A percentile compares a stretch with the other conserved stretches of the same genome.
Evolutionary conservation across 306 rosid species (phyloP).

Genomic region (Adenanthera pavonina): DNA sequence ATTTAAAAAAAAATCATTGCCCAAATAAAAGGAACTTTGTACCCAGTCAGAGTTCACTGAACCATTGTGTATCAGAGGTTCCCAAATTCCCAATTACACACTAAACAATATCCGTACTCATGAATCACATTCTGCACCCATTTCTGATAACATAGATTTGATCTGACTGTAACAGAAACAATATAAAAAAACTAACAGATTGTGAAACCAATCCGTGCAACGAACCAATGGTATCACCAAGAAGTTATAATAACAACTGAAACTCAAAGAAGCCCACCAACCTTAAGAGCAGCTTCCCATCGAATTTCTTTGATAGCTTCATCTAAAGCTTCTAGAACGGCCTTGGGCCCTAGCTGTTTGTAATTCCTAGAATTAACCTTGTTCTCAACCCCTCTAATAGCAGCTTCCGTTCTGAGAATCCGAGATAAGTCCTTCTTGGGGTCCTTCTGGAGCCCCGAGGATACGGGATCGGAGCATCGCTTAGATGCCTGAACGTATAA

Average conservation of each 20-base stretch:
- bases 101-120: background rate
- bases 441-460: conserved; percentile 60
- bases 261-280: conserved; percentile 23
- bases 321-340: conserved; percentile 82
- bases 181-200: background rate
- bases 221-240: background rate
- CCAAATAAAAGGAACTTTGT: background rate
- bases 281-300: conserved; percentile 79
- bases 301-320: conserved; percentile 64
- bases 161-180: background rate
- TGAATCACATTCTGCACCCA: background rate
- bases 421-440: conserved; percentile 73
- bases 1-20: background rate
- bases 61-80: background rate
- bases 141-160: background rate
- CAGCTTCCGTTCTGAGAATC: conserved; percentile 85
- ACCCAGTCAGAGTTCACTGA: background rate
- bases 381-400: conserved; percentile 65
- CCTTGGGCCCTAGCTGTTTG: conserved; percentile 76
- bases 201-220: background rate
- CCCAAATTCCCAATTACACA: background rate
- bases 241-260: background rate
- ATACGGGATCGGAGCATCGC: conserved; percentile 44
- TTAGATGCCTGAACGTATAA: conserved; percentile 45
- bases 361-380: conserved; percentile 72